Evolutionary conservation across 2,329 filamentous ascomycete species (phyloP).

Genomic region (Akanthomyces uredinophilus): DNA sequence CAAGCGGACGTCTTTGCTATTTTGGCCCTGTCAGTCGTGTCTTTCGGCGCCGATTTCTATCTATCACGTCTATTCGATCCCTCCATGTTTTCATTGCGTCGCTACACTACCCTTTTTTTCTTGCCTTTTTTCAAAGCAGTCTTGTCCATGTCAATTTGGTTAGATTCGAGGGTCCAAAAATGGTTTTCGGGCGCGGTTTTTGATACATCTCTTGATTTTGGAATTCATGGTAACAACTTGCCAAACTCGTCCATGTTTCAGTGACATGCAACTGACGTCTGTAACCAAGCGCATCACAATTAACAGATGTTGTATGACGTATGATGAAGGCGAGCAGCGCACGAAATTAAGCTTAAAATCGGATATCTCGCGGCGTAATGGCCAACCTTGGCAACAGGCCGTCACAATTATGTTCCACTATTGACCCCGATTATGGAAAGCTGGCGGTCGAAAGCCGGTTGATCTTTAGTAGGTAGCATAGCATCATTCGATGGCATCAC

Average conservation of each 20-base stretch:
- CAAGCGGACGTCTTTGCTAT: neutral
- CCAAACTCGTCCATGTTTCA: neutral
- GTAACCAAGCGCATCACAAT: too few relatives aligned
- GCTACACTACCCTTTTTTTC: neutral
- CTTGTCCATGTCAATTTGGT: constrained; percentile 16
- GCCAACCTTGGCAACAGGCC: too few relatives aligned
- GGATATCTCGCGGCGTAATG: too few relatives aligned
- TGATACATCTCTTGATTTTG: constrained; percentile 9
- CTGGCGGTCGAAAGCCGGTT: too few relatives aligned
- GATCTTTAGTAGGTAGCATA: too few relatives aligned
- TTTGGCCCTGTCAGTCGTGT: neutral
- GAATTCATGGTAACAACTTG: constrained; percentile 5
- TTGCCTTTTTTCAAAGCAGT: constrained; percentile 6
- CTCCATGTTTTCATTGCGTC: constrained; percentile 10
- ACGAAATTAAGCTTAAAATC: neutral
- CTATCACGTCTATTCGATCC: neutral
- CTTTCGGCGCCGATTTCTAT: neutral
- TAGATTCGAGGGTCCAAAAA: constrained; percentile 2
- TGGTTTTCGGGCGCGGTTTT: constrained; percentile 2
- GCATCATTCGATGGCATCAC: too few relatives aligned
- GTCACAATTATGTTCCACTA: too few relatives aligned
- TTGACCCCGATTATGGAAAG: too few relatives aligned
- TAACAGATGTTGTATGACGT: neutral
- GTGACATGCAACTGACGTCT: neutral
- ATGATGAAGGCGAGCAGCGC: neutral